Percentiles rank a stretch among this genome's conserved stretches.
Conservation (phyloP, 129 eudicot species). For the Escallonia rubra region DNA sequence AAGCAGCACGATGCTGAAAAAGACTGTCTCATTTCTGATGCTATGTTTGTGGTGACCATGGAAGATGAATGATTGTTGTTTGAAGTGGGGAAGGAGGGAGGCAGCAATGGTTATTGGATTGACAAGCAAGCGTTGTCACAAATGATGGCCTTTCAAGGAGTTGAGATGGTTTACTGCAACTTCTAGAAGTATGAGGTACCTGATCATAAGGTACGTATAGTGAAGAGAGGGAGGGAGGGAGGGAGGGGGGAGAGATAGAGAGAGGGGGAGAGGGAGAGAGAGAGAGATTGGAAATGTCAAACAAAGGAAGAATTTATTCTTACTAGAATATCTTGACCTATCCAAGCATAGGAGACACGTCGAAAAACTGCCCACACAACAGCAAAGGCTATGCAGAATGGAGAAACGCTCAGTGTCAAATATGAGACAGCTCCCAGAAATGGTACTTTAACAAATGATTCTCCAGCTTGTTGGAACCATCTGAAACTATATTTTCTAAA, state of each 20-base stretch:
- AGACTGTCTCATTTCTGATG: too few species aligned
- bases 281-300: background rate
- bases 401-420: slow-evolving; percentile 75
- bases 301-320: slow-evolving; percentile 22
- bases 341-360: slow-evolving; percentile 79
- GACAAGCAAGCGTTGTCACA: too few species aligned
- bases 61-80: too few species aligned
- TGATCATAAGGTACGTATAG: background rate
- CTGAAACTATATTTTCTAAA: slow-evolving; percentile 63
- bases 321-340: slow-evolving; percentile 99
- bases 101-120: too few species aligned
- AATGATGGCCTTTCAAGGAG: too few species aligned
- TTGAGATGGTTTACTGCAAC: too few species aligned
- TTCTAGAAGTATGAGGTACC: too few species aligned
- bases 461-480: slow-evolving; percentile 80
- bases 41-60: too few species aligned
- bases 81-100: too few species aligned
- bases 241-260: background rate
- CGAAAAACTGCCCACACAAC: slow-evolving; percentile 94
- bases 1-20: too few species aligned
- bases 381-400: slow-evolving; percentile 84
- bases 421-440: slow-evolving; percentile 83
- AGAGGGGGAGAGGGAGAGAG: background rate
- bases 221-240: background rate
- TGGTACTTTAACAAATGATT: slow-evolving; percentile 72